Evolutionary conservation across 305 asterid species (phyloP).

Genomic region (Petunia hybrid): DNA sequence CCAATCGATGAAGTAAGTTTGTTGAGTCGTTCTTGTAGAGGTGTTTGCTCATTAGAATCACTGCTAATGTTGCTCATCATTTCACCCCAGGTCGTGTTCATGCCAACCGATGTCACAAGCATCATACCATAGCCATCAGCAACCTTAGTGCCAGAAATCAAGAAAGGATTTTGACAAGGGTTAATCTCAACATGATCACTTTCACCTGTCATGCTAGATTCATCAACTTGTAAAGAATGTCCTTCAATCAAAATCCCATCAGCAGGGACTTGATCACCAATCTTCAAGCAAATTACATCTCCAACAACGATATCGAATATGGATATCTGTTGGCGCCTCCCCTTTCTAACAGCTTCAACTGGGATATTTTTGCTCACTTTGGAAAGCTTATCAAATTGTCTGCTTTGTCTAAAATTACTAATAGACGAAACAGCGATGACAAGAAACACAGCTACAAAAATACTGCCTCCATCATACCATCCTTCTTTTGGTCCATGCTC

Average conservation of each 20-base stretch:
- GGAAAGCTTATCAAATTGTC: constrained; percentile 66
- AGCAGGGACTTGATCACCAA: constrained; percentile 76
- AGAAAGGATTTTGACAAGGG: constrained; percentile 47
- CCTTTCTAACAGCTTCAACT: constrained; percentile 66
- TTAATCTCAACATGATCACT: constrained; percentile 55
- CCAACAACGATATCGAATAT: constrained; percentile 67
- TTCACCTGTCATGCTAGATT: constrained; percentile 75
- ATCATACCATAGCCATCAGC: constrained; percentile 62
- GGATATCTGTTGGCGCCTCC: constrained; percentile 55
- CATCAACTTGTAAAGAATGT: constrained; percentile 55
- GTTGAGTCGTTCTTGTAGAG: constrained; percentile 63
- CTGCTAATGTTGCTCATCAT: constrained; percentile 63
- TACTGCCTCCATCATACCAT: constrained; percentile 79
- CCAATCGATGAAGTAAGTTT: constrained; percentile 65
- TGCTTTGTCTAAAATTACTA: constrained; percentile 58
- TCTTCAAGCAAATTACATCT: constrained; percentile 59
- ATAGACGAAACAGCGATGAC: constrained; percentile 59
- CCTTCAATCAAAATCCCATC: constrained; percentile 65
- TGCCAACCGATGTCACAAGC: constrained; percentile 69
- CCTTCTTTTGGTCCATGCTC: constrained; percentile 62
- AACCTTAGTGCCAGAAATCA: constrained; percentile 61
- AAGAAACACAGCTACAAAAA: constrained; percentile 58
- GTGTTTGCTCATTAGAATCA: constrained; percentile 61
- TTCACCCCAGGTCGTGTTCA: constrained; percentile 75
- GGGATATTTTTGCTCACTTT: constrained; percentile 53